Base-by-base conservation (phyloP, 2,329 filamentous ascomycete species). In the Botrytis aclada region DNA sequence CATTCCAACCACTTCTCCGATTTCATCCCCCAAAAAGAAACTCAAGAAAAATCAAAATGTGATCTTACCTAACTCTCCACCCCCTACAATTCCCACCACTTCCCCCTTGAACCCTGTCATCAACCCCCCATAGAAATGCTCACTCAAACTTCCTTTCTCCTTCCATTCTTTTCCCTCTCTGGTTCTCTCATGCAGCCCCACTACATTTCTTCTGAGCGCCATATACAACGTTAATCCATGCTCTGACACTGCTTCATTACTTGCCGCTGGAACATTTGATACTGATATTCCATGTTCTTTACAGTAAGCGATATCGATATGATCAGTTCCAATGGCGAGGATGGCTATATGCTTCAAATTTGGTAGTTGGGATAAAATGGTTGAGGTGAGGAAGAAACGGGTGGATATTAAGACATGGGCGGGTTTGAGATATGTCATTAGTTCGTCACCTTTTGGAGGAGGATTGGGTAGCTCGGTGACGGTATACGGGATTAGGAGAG, bases 351-450 rank as follows among this genome's bases (percentile, higher is more conserved):
- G 77, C 20, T 79, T 75, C 70, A 83, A 76, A 1, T 78, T 77
- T 9, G 82, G 81, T 29, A 75, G 80, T 20, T 77, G 77, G 12
- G 74, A 69, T 14, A 83, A 74, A 3, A 78, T 73, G 22, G 76
- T 75, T 9, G 79, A 79, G 6, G 76, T 73, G 39, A 84, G 73
- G 14, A 80, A 81, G 16, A 47, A 67, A 5, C 63, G 64, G 8
- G 81, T 82, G 56, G 79, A 77, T 70, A 84, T 79, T 16, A 82
- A 75, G 10, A 85, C 78, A 72, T 82, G 80, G 45, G 83, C 83
- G 8, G n/a, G 5, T 41, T 56, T 62, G 39, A 65, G 60, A 20
- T 56, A 37, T 10, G 69, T 47, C 51, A 84, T 80, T 56, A 82
- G 77, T 25, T 32, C 20, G 20, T 32, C n/a, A 14, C 61, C 77